phyloP scores from a whole-genome alignment of 192 early-diverging fungal species.

The Haplosporangium gracile region DNA sequence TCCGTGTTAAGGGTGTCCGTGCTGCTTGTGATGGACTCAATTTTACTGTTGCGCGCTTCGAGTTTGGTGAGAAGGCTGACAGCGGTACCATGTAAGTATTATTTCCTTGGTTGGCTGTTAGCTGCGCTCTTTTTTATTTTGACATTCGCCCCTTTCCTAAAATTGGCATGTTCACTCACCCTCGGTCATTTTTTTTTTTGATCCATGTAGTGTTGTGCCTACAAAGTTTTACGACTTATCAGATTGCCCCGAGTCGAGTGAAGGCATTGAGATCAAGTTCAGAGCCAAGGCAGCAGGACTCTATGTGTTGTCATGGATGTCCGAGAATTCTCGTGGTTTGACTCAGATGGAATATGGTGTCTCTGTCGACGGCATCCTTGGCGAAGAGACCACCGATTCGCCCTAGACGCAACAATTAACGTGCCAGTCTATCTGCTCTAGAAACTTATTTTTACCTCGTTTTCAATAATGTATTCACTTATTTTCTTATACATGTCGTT shows the following conservation, averaged over 20 bases:
- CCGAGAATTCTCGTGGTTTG: slow-evolving; percentile 38
- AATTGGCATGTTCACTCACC: neutral
- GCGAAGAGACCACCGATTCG: slow-evolving; percentile 37
- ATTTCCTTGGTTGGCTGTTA: neutral
- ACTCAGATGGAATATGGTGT: slow-evolving; percentile 56
- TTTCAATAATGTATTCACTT: neutral
- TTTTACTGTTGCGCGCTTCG: slow-evolving; percentile 49
- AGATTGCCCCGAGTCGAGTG: slow-evolving; percentile 30
- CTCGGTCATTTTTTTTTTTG: neutral
- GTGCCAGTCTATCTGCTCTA: slow-evolving; percentile 23
- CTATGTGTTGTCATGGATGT: slow-evolving; percentile 53
- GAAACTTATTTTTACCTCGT: neutral
- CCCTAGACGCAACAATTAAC: neutral
- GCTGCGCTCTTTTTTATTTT: neutral
- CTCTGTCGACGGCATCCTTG: slow-evolving; percentile 40
- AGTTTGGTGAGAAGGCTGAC: slow-evolving; percentile 52
- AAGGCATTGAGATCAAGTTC: slow-evolving; percentile 50
- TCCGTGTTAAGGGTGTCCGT: slow-evolving; percentile 48
- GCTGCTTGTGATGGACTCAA: slow-evolving; percentile 50
- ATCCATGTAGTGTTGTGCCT: slow-evolving; percentile 37
- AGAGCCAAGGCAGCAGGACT: slow-evolving; percentile 43
- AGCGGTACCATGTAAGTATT: slow-evolving; percentile 43
- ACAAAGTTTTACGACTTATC: slow-evolving; percentile 40
- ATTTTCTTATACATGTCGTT: neutral
- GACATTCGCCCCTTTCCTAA: neutral